These are phyloP conservation scores for Candida caryicola DNA, from an alignment of 805 yeast species.

Conservation along the genomic window DNA sequence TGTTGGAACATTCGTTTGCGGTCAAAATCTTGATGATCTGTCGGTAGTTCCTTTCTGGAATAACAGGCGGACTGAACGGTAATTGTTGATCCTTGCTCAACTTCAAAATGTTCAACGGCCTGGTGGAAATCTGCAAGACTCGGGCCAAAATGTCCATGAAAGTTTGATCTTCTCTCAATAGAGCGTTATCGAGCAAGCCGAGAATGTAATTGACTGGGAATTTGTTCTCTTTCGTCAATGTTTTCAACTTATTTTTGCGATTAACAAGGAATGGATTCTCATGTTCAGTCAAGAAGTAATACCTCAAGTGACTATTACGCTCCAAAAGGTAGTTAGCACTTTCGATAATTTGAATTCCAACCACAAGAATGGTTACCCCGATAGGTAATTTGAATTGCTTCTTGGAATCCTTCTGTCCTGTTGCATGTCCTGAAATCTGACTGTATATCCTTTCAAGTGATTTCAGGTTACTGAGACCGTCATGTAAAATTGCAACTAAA, in stretches of 20 bases:
- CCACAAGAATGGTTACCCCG: constrained; percentile 63
- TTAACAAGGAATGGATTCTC: constrained; percentile 41
- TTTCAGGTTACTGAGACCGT: constrained; percentile 62
- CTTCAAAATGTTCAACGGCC: constrained; percentile 60
- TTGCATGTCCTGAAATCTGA: constrained; percentile 31
- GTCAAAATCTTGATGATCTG: constrained; percentile 65
- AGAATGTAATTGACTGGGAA: constrained; percentile 75
- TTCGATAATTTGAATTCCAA: constrained; percentile 77
- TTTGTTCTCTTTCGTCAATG: constrained; percentile 39
- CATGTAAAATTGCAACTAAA: constrained; percentile 66
- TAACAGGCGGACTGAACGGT: constrained; percentile 51
- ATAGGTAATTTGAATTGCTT: constrained; percentile 44
- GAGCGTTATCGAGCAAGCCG: constrained; percentile 55
- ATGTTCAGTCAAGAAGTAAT: constrained; percentile 77
- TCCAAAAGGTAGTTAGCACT: constrained; percentile 70
- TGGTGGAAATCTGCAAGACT: constrained; percentile 71
- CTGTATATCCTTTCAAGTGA: constrained; percentile 61
- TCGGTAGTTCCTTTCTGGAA: constrained; percentile 61
- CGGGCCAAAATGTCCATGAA: constrained; percentile 75
- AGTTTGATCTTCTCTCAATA: constrained; percentile 69
- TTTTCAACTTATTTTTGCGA: constrained; percentile 23
- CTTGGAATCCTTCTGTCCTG: constrained; percentile 6
- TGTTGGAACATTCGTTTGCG: constrained; percentile 80
- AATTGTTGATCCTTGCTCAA: constrained; percentile 18
- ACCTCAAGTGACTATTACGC: constrained; percentile 62